A percentile compares a stretch with the other conserved stretches of the same genome.
phyloP scores from a whole-genome alignment of 371 early-diverging fungal species.

The Parasitella parasitica region DNA sequence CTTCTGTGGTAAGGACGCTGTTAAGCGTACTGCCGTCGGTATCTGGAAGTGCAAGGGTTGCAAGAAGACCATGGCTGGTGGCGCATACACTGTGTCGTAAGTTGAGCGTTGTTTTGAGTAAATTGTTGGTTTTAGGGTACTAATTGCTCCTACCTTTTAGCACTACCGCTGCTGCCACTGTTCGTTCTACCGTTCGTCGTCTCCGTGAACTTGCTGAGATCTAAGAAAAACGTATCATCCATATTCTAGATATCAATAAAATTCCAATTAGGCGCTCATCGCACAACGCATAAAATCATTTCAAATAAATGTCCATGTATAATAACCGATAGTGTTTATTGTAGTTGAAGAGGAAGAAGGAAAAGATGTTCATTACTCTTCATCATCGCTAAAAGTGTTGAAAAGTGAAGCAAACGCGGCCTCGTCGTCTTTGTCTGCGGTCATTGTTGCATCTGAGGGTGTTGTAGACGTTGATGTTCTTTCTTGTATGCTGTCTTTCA shows the following conservation, averaged over 20 bases:
- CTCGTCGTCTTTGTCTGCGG: conserved; percentile 12
- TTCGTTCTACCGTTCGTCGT: conserved; percentile 97
- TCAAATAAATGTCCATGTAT: too few relatives aligned
- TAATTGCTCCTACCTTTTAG: conserved; percentile 21
- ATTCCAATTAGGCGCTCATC: not conserved
- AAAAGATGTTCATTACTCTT: conserved; percentile 5
- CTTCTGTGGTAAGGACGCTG: conserved; percentile 99
- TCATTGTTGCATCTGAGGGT: not conserved
- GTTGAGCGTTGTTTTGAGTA: conserved; percentile 20
- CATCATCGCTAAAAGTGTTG: conserved; percentile 43
- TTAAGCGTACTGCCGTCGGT: conserved; percentile 97
- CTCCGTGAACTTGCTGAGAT: conserved; percentile 94
- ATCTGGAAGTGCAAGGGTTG: conserved; percentile 99
- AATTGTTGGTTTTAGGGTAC: not conserved
- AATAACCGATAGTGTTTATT: too few relatives aligned
- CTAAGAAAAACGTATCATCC: conserved; percentile 49
- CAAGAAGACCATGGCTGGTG: conserved; percentile 97
- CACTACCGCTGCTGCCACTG: conserved; percentile 92
- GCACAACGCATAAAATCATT: not conserved
- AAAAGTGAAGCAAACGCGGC: conserved; percentile 28
- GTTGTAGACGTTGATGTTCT: not conserved
- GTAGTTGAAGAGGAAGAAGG: not conserved
- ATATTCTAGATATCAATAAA: conserved; percentile 15
- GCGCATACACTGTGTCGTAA: conserved; percentile 96
- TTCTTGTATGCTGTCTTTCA: conserved; percentile 13